These are phyloP conservation scores for Asterochloris sp. DNA, from an alignment of 139 green algal species.

Conservation along the genomic window DNA sequence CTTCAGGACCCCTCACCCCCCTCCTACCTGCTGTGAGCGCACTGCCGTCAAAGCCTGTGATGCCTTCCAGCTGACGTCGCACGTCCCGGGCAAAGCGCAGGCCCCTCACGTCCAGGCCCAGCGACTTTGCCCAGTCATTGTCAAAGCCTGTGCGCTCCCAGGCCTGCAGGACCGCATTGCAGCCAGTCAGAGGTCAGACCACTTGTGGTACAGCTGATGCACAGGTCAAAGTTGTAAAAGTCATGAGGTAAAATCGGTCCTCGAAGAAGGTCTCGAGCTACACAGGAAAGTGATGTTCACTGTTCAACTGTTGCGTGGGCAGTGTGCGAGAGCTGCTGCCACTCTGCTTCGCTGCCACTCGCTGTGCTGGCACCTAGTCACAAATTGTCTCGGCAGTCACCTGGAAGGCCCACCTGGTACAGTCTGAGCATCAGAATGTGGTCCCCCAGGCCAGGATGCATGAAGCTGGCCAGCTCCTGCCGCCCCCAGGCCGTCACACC, in stretches of 20 bases:
- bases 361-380: too few relatives aligned
- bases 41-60: conserved; percentile 21
- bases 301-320: too few relatives aligned
- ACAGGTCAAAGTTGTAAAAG: too few relatives aligned
- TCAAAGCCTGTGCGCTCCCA: conserved; percentile 55
- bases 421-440: conserved; percentile 84
- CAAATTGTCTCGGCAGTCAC: too few relatives aligned
- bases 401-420: conserved; percentile 47
- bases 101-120: conserved; percentile 70
- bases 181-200: too few relatives aligned
- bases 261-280: too few relatives aligned
- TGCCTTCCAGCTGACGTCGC: conserved; percentile 69
- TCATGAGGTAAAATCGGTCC: too few relatives aligned
- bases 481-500: conserved; percentile 12
- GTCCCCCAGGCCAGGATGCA: conserved; percentile 72
- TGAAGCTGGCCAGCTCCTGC: conserved; percentile 36
- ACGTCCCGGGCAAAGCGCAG: conserved; percentile 87
- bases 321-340: too few relatives aligned
- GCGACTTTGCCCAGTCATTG: conserved; percentile 35
- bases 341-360: too few relatives aligned
- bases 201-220: too few relatives aligned
- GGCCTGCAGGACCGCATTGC: conserved; percentile 18
- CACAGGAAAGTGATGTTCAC: too few relatives aligned
- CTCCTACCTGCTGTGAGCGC: neutral
- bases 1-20: neutral